Percentiles rank a stretch among this genome's conserved stretches.
These are phyloP conservation scores for Entophlyctis luteolus DNA, from an alignment of 192 early-diverging fungal species.

Conservation along the genomic window DNA sequence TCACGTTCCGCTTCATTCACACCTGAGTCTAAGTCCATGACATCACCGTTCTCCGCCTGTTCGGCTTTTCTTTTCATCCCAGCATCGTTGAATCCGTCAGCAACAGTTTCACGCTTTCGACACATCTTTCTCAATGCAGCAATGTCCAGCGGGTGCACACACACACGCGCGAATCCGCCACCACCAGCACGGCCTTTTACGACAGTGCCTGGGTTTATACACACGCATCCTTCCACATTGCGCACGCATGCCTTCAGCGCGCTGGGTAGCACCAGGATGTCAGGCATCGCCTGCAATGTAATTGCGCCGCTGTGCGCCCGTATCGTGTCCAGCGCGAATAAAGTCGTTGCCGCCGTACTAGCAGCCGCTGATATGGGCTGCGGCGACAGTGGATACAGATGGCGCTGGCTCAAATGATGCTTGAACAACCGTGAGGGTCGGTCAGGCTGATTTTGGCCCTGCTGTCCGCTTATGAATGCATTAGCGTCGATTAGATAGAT, in stretches of 20 bases:
- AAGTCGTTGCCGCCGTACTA: conserved; percentile 31
- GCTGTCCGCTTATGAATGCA: neutral
- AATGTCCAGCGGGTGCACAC: conserved; percentile 60
- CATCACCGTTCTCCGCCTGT: neutral
- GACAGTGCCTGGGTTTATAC: conserved; percentile 81
- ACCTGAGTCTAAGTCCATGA: conserved; percentile 17
- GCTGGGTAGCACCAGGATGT: conserved; percentile 77
- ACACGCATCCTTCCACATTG: conserved; percentile 67
- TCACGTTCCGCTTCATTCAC: conserved; percentile 18
- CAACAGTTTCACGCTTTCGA: neutral
- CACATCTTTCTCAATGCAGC: conserved; percentile 13
- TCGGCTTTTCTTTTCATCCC: conserved; percentile 17
- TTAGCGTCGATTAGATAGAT: neutral
- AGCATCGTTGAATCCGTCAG: neutral
- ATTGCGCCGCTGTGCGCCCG: conserved; percentile 33
- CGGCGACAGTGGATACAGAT: conserved; percentile 84
- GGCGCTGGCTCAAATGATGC: conserved; percentile 77
- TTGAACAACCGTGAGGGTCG: conserved; percentile 66
- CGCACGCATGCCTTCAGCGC: conserved; percentile 70
- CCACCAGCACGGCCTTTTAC: conserved; percentile 76
- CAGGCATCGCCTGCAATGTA: conserved; percentile 67
- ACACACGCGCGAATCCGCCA: conserved; percentile 62
- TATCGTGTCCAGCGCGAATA: conserved; percentile 33
- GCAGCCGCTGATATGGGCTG: neutral
- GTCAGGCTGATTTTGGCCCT: conserved; percentile 49